A percentile compares a stretch with the other conserved stretches of the same genome.
Evolutionary conservation across 2,329 filamentous ascomycete species (phyloP).

Genomic region (Arthrobotrys entomopaga): DNA sequence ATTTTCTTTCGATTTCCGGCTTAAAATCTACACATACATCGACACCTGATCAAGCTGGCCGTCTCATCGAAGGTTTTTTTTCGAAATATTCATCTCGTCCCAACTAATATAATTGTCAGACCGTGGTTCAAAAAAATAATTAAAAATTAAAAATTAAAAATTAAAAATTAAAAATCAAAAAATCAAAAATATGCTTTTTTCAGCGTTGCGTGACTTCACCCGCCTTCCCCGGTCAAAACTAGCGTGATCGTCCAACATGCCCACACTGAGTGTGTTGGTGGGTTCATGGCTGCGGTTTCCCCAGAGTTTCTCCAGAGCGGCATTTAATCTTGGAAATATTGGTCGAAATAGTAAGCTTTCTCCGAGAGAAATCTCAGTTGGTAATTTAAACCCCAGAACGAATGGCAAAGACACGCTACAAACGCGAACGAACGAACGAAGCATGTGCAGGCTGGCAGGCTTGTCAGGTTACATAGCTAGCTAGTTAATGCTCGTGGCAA

Average conservation of each 20-base stretch:
- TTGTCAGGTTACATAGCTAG: no score
- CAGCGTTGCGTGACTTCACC: conserved; percentile 43
- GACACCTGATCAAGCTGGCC: no score
- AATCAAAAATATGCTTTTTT: not conserved
- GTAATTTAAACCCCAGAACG: conserved; percentile 45
- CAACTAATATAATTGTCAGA: not conserved
- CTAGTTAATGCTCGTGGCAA: no score
- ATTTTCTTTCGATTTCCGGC: conserved; percentile 36
- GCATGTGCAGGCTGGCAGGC: no score
- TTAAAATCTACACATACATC: conserved; percentile 19
- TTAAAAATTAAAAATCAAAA: no score
- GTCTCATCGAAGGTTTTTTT: conserved; percentile 14
- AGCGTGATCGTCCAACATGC: conserved; percentile 17
- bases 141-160: no score
- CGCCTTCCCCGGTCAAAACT: conserved; percentile 47
- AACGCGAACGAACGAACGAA: no score
- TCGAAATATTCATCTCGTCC: conserved; percentile 4
- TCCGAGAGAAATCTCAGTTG: conserved; percentile 13
- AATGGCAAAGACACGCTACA: not conserved
- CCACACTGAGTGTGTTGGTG: no score
- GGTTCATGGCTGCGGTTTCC: conserved; percentile 17
- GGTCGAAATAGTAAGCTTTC: conserved; percentile 10
- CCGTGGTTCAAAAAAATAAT: not conserved
- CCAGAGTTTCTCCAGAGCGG: conserved; percentile 42
- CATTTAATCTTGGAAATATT: conserved; percentile 51